Base-by-base conservation (phyloP, 129 eudicot genomes). In the Lactuca sativa region DNA sequence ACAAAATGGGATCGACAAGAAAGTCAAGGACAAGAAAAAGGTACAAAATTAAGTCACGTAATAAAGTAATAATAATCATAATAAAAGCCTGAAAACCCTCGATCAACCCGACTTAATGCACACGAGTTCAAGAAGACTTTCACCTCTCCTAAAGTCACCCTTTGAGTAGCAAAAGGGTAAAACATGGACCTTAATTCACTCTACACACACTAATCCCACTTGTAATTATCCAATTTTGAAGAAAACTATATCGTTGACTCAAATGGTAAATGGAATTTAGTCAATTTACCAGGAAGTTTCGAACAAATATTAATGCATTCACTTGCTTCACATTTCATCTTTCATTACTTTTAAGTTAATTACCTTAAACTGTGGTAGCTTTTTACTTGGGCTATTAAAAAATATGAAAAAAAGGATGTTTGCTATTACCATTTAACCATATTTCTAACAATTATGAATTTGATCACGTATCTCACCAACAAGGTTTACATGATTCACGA, bases 1-100 rank as follows among this genome's bases (percentile, higher is more conserved):
- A 76, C 58, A 53, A 64, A 59, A 68, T 75, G 33, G 62, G 37
- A 47, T 56, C 48, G 15, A 52, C 37, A 41, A 25, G 40, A 75
- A 68, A 67, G 70, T 76, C 80, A 76, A 68, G 36, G 67, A 37
- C 68, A 30, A 47, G 52, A 3, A 58, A 67, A 67, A 18, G 25
- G 32, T 36, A 76, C 53, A 67, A 67, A 67, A 59, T 2, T 59
- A 49, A 37, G 48, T 37, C 69, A 76, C 69, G 70, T 51, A 58
- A 67, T 52, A 58, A 51, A 48, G 47, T 30, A 6, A 6, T 25
- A 25, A 25, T 25, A 25, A 0, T 25, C 30, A 11, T n/a, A 62
- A 62, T 7, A 51, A 51, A 67, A 15, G 15, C 36, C 34, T 9
- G 44, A 43, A 70, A 70, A 11, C 17, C 17, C 43, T 57, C 6